Evolutionary conservation across 2,329 filamentous ascomycete genomes (phyloP).

Genomic region (Paecilomyces dactylethromorphus): DNA sequence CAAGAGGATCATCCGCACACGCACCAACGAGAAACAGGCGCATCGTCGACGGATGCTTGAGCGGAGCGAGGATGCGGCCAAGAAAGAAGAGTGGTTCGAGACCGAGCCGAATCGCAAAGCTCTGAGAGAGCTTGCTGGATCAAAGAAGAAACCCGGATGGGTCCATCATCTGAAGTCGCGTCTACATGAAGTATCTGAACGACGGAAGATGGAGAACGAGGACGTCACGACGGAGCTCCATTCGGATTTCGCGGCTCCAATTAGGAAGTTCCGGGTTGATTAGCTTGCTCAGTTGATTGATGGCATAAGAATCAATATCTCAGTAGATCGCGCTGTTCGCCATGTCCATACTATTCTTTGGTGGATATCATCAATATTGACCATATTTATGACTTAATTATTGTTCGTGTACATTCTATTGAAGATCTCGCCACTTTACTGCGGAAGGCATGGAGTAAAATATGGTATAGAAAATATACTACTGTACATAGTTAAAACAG

Average conservation of each 20-base stretch:
- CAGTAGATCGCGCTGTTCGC: not conserved
- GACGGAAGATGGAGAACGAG: not conserved
- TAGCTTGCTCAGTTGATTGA: not conserved
- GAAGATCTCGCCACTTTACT: not conserved
- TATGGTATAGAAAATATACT: not conserved
- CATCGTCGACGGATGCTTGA: conserved; percentile 6
- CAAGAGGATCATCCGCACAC: conserved; percentile 19
- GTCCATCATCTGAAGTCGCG: conserved; percentile 13
- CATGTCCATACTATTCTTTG: not conserved
- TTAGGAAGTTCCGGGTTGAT: not conserved
- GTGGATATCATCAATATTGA: not conserved
- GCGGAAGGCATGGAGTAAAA: not conserved
- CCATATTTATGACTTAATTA: not conserved
- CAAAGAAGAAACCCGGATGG: conserved; percentile 15
- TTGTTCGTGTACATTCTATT: not conserved
- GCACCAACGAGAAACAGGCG: conserved; percentile 14
- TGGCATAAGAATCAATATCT: not conserved
- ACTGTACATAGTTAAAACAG: not conserved
- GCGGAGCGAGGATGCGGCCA: not conserved
- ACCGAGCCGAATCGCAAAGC: conserved; percentile 23
- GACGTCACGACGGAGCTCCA: not conserved
- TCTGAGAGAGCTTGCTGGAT: conserved; percentile 16
- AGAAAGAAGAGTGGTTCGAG: conserved; percentile 23
- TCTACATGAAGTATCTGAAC: conserved; percentile 6
- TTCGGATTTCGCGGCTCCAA: not conserved